A percentile compares a stretch with the other conserved stretches of the same genome.
Evolutionary conservation across 768 basidiomycete species (phyloP).

Genomic region (Russula olivacea): DNA sequence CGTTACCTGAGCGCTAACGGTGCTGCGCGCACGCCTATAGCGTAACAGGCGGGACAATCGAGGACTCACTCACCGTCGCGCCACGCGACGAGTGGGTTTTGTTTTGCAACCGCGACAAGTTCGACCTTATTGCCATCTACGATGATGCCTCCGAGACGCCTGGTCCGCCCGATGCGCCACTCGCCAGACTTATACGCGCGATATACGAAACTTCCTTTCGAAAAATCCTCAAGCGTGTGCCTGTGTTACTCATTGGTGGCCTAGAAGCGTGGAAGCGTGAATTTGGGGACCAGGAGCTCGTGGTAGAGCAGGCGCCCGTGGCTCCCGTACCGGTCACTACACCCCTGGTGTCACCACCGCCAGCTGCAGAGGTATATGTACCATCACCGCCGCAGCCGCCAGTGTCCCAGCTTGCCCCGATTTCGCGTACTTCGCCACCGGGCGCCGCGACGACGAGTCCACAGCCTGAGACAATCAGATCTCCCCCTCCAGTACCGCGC

Average conservation of each 20-base stretch:
- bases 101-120: conserved; percentile 83
- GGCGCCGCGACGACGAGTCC: neutral
- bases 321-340: neutral
- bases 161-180: conserved; percentile 43
- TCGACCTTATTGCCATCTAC: conserved; percentile 83
- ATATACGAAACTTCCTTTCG: conserved; percentile 71
- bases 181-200: conserved; percentile 56
- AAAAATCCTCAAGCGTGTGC: conserved; percentile 65
- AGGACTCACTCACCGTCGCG: conserved; percentile 64
- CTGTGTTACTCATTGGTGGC: conserved; percentile 82
- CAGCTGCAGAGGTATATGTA: neutral
- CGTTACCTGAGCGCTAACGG: neutral
- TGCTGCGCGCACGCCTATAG: conserved; percentile 35
- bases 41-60: conserved; percentile 58
- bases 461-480: conserved; percentile 7
- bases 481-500: conserved; percentile 13
- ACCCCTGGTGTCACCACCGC: neutral
- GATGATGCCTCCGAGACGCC: conserved; percentile 58
- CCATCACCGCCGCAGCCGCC: conserved; percentile 8
- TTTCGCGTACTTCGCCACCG: conserved; percentile 7
- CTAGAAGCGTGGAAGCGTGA: conserved; percentile 71
- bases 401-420: neutral
- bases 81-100: conserved; percentile 64
- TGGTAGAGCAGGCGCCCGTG: conserved; percentile 23
- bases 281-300: conserved; percentile 41